Evolutionary conservation across 306 rosid species (phyloP).

Genomic region (Quercus gilva): DNA sequence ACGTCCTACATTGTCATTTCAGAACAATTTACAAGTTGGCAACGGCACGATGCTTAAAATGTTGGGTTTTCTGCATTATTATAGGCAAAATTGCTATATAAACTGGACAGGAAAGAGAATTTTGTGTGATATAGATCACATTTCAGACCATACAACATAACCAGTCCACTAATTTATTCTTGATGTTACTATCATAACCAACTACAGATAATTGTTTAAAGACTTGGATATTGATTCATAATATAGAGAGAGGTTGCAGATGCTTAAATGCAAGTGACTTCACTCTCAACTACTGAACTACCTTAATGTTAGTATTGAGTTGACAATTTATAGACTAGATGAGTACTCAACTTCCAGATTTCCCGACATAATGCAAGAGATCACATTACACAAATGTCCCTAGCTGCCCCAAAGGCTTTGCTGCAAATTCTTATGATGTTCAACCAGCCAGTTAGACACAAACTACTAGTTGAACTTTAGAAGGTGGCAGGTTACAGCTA

Average conservation of each 20-base stretch:
- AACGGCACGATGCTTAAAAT: neutral
- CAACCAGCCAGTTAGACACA: neutral
- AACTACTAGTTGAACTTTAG: neutral
- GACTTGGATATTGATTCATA: neutral
- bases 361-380: neutral
- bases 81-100: slow-evolving; percentile 4
- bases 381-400: neutral
- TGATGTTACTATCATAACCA: neutral
- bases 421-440: neutral
- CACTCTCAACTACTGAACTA: neutral
- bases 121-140: slow-evolving; percentile 2
- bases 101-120: neutral
- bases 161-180: neutral
- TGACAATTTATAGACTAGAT: neutral
- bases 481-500: neutral
- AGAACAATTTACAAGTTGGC: neutral
- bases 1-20: neutral
- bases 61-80: slow-evolving; percentile 5
- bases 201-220: neutral
- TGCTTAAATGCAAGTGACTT: neutral
- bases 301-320: neutral
- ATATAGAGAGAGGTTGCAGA: neutral
- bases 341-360: neutral
- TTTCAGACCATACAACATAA: neutral
- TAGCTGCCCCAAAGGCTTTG: neutral